Base-by-base conservation (phyloP, 2,329 filamentous ascomycete species). In the Phyllosticta citriasiana region DNA sequence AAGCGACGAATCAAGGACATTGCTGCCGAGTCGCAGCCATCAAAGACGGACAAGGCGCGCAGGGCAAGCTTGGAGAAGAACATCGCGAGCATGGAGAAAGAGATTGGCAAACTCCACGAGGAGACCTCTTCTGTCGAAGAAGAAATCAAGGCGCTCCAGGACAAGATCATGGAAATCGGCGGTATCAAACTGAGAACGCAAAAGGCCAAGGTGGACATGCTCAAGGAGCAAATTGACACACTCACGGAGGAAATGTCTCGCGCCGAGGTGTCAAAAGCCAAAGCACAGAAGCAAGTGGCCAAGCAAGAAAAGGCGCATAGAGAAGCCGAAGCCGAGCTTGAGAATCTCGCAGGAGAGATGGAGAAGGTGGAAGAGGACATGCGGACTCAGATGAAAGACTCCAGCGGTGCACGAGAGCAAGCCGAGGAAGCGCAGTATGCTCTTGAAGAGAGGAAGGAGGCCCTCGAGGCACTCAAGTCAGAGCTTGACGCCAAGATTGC, bases 91-190 rank as follows among this genome's bases (percentile, higher is more conserved):
- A 80, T 95, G 64, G 85, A 91, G 68, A 84, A 84, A 66, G 90
- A 96, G 68, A 84, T 96, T 10, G 84, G 88, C 62, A 88, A 88
- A 68, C 82, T 99, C 9, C 89, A 86, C 64, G 80, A 84, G 9
- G 91, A 97, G 74, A 97, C 89, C n/a, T 84, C 89, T 1, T 94
- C 87, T 54, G 86, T 96, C 8, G 94, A 99, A 72, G 86, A 87
- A 26, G 94, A 97, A 74, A 97, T 99, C 75, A 93, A 96, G 76
- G 82, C 82, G 22, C 80, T 99, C 1, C 93, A 99, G 72, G 88
- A 94, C 80, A 96, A 92, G 79, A 99, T 99, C 70, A 97, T 99
- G 94, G 88, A 97, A 74, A 88, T 96, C 65, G 94, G 94, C 70
- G 94, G 94, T 75, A 91, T 97, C 69, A 91, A 90, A 75, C 84